Conservation (phyloP, 2,329 filamentous ascomycete genomes). For the Elsinoe batatas region DNA sequence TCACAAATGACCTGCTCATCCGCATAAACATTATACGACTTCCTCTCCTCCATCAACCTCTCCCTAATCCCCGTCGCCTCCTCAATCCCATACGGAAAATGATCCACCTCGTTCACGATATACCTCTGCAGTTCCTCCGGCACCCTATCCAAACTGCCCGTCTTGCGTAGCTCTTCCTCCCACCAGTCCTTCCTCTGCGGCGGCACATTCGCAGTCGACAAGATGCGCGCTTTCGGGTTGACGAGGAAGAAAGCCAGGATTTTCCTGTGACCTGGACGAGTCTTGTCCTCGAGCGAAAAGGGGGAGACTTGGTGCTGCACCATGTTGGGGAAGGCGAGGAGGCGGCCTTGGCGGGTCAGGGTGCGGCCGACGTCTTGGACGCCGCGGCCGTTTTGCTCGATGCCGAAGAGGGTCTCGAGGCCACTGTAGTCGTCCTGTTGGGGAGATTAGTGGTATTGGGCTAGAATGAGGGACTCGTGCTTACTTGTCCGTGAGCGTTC, state of each 20-base stretch:
- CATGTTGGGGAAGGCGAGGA: conserved; percentile 46
- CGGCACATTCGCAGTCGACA: conserved; percentile 42
- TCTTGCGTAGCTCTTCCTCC: conserved; percentile 14
- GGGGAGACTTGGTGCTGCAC: conserved; percentile 42
- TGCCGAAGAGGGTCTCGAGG: conserved; percentile 31
- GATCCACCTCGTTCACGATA: conserved; percentile 21
- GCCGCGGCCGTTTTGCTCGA: conserved; percentile 24
- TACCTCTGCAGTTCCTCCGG: conserved; percentile 23
- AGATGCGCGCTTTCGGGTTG: conserved; percentile 42
- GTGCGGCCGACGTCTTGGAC: conserved; percentile 41
- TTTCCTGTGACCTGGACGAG: conserved; percentile 45
- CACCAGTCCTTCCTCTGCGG: conserved; percentile 41
- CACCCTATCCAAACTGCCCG: conserved; percentile 18
- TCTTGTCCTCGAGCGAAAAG: conserved; percentile 41
- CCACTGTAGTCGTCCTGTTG: conserved; percentile 23
- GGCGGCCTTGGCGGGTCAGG: conserved; percentile 36
- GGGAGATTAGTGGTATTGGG: not conserved
- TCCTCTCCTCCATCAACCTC: conserved; percentile 26
- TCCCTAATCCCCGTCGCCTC: conserved; percentile 22
- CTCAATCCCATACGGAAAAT: conserved; percentile 22
- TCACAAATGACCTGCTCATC: conserved; percentile 12
- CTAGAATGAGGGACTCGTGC: no score
- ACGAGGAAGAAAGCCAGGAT: conserved; percentile 50
- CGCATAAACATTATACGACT: conserved; percentile 17
- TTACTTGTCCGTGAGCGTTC: conserved; percentile 20